Evolutionary conservation across 495 filamentous ascomycete genomes (phyloP), one percentile per base, ranked within the genome.

Genomic region (Xylaria flabelliformis): DNA sequence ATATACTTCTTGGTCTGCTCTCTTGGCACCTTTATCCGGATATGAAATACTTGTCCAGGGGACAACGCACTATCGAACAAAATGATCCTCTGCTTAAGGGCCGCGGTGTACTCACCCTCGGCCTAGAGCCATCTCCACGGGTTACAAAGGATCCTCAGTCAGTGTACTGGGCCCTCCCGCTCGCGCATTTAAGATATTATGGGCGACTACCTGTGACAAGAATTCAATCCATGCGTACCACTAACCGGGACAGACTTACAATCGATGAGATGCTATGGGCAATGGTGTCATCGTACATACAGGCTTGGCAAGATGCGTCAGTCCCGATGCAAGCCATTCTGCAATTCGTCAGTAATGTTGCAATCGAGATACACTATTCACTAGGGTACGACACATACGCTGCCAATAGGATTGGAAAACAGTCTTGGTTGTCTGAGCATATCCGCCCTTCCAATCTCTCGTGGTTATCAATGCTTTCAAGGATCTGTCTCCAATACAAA

Each of bases 1-100:
- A 70, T 17, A 63, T 78, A 3, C 71, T 84, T 9, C 75, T 83
- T 17, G 82, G 65, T 17, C 42, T 84, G 3, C 75, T 74, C 26
- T 68, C 81, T 8, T 84, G 81, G 82, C 82, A 84, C 75, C 17
- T 83, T 17, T 83, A 80, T 59, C 82, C 80, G 1, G 76, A 83
- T 56, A 71, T 84, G 53, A 17, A 74, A 36, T 71, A 76, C 32
- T 13, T 76, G 0, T 65, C 70, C 9, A 26, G 34, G n/a, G 44
- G 32, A 51, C 32, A 48, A 10, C 42, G 48, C 24, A 21, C 13
- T n/a, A 46, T 79, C 48, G 39, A 72, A 24, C 74, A 75, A 36
- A 42, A 73, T 9, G 79, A 80, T 58, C 39, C 41, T 39, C 64
- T 79, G 24, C 39, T 80, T 3, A 53, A 17, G 26, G 64, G 44